Base-by-base conservation (phyloP, 805 yeast species). In the Phaffomyces opuntiae region DNA sequence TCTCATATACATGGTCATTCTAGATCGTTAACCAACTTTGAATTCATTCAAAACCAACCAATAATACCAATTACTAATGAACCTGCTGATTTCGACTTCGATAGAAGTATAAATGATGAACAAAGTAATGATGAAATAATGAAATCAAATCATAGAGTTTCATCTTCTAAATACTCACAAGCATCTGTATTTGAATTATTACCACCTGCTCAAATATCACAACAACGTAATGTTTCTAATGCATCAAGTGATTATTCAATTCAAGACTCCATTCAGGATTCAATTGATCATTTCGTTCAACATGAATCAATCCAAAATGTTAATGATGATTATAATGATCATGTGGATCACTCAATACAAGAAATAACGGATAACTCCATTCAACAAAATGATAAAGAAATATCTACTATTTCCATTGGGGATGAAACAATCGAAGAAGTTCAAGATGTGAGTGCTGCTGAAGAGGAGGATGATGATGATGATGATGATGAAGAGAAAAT, bases 251-350 rank as follows among this genome's bases (percentile, higher is more conserved):
- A 34, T 9, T 52, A 51, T 26, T 52, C 37, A 11, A 9, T 17
- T 9, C 31, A 29, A 4, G 24, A 35, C 12, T 35, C 57, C 3
- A 43, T 47, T 12, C 54, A 52, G 9, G 53, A 50, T 17, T 55
- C 56, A 1, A 38, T 51, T 32, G 55, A 32, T 9, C 9, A 14
- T n/a, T 32, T 16, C 9, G 5, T 7, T 13, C 35, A 32, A 32
- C 4, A 11, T 13, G 6, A 14, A 32, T 32, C 36, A n/a, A n/a
- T 16, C 9, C 36, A 53, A 31, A 45, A 40, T 13, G 46, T 53
- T 7, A 42, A 47, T 12, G 49, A 49, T 14, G 51, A n/a, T n/a
- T n/a, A 11, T 33, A 16, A 16, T 16, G 21, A 33, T 7, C 17
- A 16, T 33, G 12, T 19, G 8, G 17, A 33, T 16, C 7, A 47